Evolutionary conservation across 2,329 filamentous ascomycete species (phyloP), one percentile per base, ranked within the genome.

Genomic region (Colletotrichum cuscutae): DNA sequence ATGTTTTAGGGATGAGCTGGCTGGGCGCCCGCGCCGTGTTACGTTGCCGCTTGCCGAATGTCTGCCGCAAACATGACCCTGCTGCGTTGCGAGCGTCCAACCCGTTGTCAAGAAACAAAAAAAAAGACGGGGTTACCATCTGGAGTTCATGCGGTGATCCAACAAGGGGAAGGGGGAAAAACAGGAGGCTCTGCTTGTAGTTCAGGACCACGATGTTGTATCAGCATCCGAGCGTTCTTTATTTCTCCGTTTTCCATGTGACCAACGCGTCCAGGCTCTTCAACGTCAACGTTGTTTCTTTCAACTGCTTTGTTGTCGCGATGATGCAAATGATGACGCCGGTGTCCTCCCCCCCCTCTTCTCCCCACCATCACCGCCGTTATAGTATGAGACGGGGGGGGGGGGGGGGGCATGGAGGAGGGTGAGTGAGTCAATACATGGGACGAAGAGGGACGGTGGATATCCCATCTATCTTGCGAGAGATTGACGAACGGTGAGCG

Each of bases 141-240:
- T 19, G 60, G 60, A 42, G 46, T 63, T 53, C 49, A 65, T 42
- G 62, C 52, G 13, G 28, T 35, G 62, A 57, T 63, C 52, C 22
- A 65, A 54, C 52, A 65, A 37, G 54, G 54, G 54, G 24, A 65
- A 37, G 54, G 54, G 54, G 54, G 22, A 60, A 60, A 60, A 67
- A 46, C 37, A 68, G 68, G 68, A 71, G 68, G 68, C 68, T 71
- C 68, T 71, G 56, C 63, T 24, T 13, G 26, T 52, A n/a, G 32
- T 65, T 42, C 60, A 35, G 46, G 42, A 42, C 12, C 13, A 37
- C 11, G 42, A 32, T 26, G 4, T 67, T n/a, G 64, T 58, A 62
- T 72, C 65, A 58, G 53, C 32, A 53, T 59, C 69, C 58, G 57
- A 71, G 68, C 68, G 68, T 42, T 26, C 28, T 52, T 24, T 52